These are phyloP conservation scores for Aaosphaeria pasadenensis DNA, from an alignment of 2,329 filamentous ascomycete species.

Conservation along the genomic window DNA sequence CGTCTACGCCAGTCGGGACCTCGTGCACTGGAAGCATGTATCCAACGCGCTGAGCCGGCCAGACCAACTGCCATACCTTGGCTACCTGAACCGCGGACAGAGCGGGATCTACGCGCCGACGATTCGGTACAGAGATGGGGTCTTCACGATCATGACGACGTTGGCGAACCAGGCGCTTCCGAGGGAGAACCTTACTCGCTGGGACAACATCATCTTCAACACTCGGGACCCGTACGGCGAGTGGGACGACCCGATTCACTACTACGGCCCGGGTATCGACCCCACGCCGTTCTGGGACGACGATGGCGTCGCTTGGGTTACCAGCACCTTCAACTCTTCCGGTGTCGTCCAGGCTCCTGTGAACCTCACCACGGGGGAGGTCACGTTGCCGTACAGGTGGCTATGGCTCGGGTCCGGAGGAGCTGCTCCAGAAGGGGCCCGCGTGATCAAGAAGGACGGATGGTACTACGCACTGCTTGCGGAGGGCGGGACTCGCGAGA, in stretches of 20 bases:
- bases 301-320: slow-evolving; percentile 32
- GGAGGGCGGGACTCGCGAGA: slow-evolving; percentile 32
- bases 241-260: background rate
- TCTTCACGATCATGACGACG: background rate
- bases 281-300: background rate
- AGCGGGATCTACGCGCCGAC: background rate
- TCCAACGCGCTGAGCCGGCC: background rate
- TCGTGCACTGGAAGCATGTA: slow-evolving; percentile 34
- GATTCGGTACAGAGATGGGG: background rate
- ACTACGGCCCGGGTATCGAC: background rate
- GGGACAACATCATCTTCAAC: background rate
- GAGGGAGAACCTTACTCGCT: background rate
- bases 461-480: slow-evolving; percentile 13
- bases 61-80: background rate
- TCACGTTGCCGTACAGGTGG: slow-evolving; percentile 4
- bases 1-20: slow-evolving; percentile 49
- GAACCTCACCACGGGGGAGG: slow-evolving; percentile 39
- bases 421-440: slow-evolving; percentile 28
- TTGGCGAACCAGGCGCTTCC: too few relatives aligned
- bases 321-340: slow-evolving; percentile 44
- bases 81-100: background rate
- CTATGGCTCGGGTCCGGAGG: slow-evolving; percentile 29
- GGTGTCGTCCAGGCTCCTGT: slow-evolving; percentile 50
- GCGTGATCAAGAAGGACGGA: slow-evolving; percentile 19
- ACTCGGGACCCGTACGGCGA: background rate